Evolutionary conservation across 2,329 filamentous ascomycete species (phyloP).

Genomic region (Orbilia ellipsospora): DNA sequence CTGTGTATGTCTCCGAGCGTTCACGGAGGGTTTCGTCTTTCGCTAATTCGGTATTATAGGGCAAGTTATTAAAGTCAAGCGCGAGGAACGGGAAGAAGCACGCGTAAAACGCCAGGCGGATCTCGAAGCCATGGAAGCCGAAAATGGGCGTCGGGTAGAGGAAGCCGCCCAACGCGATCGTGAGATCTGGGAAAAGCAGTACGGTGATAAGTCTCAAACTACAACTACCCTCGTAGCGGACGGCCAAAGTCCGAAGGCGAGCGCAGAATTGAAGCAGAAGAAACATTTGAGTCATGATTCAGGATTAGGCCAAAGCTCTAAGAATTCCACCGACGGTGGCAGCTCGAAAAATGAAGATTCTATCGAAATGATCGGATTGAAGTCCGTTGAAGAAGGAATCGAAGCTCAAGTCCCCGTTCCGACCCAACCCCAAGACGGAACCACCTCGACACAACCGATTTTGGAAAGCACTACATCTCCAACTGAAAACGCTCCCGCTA

Average conservation of each 20-base stretch:
- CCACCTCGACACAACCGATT: not conserved
- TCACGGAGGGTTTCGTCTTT: not conserved
- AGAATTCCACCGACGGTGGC: slow-evolving; percentile 39
- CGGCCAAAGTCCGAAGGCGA: slow-evolving; percentile 15
- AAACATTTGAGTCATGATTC: slow-evolving; percentile 41
- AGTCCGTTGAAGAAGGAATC: slow-evolving; percentile 16
- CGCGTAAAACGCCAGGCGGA: slow-evolving; percentile 67
- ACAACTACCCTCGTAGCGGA: slow-evolving; percentile 58
- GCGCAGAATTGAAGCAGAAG: slow-evolving; percentile 28
- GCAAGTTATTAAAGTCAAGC: slow-evolving; percentile 63
- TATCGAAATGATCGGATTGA: slow-evolving; percentile 41
- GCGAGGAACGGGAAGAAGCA: slow-evolving; percentile 67
- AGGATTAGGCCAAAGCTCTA: slow-evolving; percentile 45
- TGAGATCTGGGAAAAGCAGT: slow-evolving; percentile 78
- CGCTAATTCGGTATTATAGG: slow-evolving; percentile 61
- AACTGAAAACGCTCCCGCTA: slow-evolving; percentile 8
- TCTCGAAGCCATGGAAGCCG: slow-evolving; percentile 74
- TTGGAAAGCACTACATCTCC: slow-evolving; percentile 3
- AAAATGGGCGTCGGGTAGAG: slow-evolving; percentile 72
- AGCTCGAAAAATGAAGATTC: slow-evolving; percentile 36
- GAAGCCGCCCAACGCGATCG: slow-evolving; percentile 64
- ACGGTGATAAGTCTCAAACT: slow-evolving; percentile 70
- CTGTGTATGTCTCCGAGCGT: slow-evolving; percentile 73
- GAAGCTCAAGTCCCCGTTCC: slow-evolving; percentile 13
- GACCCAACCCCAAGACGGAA: slow-evolving; percentile 23